phyloP scores from a whole-genome alignment of 2,329 filamentous ascomycete genomes.

The Trichoderma cornu-damae region DNA sequence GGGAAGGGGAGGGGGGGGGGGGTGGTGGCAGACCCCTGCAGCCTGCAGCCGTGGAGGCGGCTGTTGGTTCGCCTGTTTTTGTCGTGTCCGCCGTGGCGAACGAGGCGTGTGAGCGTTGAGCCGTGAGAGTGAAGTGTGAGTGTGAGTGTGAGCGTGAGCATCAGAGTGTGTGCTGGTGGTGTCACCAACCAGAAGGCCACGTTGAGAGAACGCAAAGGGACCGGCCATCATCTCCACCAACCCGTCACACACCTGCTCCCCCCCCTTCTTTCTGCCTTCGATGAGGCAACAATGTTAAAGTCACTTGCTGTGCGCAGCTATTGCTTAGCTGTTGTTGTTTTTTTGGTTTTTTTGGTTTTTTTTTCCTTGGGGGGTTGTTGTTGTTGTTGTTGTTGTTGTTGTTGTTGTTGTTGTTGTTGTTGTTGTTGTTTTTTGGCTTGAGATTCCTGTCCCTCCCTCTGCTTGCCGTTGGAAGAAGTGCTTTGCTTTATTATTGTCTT shows the following conservation, averaged over 20 bases:
- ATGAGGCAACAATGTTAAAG: slow-evolving; percentile 8
- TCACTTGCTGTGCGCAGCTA: not conserved
- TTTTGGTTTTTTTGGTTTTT: no score
- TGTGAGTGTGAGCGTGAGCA: no score
- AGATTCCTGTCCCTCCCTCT: not conserved
- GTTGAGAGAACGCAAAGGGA: slow-evolving; percentile 12
- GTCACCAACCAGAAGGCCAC: slow-evolving; percentile 10
- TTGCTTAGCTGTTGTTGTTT: not conserved
- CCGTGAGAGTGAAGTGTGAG: not conserved
- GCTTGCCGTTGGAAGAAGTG: not conserved
- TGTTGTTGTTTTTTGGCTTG: not conserved
- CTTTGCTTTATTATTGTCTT: no score
- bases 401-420: not conserved
- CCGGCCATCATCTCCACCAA: slow-evolving; percentile 9
- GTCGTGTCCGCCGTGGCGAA: not conserved
- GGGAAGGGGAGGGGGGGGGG: no score
- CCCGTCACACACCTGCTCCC: not conserved
- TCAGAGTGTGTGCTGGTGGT: not conserved
- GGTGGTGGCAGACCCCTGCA: slow-evolving; percentile 6
- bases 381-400: not conserved
- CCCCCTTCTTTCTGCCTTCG: not conserved
- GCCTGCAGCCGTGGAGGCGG: slow-evolving; percentile 3
- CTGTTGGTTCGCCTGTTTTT: slow-evolving; percentile 13
- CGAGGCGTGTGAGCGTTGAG: not conserved
- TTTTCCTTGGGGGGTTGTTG: no score